Conservation (phyloP, 441 rosid species). For the Euphorbia schlechtendalii region DNA sequence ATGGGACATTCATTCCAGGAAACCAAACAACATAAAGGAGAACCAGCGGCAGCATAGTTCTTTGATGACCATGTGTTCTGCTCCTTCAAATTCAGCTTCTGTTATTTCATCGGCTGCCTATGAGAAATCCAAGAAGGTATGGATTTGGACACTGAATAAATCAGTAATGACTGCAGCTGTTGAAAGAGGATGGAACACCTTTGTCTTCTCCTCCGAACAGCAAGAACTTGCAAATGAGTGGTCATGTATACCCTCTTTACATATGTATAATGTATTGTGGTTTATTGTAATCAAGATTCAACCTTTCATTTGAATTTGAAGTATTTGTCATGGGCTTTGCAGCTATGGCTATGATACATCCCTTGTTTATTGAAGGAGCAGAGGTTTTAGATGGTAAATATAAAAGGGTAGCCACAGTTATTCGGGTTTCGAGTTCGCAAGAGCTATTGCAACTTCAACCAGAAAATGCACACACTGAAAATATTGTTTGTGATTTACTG, state of each 20-base stretch:
- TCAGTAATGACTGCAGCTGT: conserved; percentile 75
- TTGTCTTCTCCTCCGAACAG: conserved; percentile 41
- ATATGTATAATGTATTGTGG: background rate
- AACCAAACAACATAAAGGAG: conserved; percentile 2
- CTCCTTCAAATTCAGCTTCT: conserved; percentile 15
- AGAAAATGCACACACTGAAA: conserved; percentile 33
- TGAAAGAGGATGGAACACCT: conserved; percentile 86
- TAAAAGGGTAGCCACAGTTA: conserved; percentile 40
- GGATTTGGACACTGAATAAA: conserved; percentile 76
- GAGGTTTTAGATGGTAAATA: conserved; percentile 38
- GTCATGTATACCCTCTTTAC: conserved; percentile 45
- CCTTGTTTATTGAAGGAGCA: conserved; percentile 49
- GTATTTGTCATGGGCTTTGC: conserved; percentile 28
- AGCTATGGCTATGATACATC: conserved; percentile 58
- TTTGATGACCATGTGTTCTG: conserved; percentile 24
- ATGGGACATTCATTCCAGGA: conserved; percentile 6
- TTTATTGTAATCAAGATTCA: conserved; percentile 1
- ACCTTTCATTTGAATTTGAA: conserved; percentile 4
- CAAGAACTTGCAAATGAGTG: conserved; percentile 53
- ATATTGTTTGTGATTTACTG: conserved; percentile 50
- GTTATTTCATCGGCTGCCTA: conserved; percentile 16
- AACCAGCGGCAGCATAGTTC: conserved; percentile 12
- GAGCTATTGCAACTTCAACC: conserved; percentile 52
- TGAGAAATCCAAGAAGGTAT: conserved; percentile 52
- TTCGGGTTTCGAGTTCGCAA: conserved; percentile 53